These are phyloP conservation scores for Quambalaria eucalypti DNA, from an alignment of 1,284 basidiomycete species.

Conservation along the genomic window DNA sequence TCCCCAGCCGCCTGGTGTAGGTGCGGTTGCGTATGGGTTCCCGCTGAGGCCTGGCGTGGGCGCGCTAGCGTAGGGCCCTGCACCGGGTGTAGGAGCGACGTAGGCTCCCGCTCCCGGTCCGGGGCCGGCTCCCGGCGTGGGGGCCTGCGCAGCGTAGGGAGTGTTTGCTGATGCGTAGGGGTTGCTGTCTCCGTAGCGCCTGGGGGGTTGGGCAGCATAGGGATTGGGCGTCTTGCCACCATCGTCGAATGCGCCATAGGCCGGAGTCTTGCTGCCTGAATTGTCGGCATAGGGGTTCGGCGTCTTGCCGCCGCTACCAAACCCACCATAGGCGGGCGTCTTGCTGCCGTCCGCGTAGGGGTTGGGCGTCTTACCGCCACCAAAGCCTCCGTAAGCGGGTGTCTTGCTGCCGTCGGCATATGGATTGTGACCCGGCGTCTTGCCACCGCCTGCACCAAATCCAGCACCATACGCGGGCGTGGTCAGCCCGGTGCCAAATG, in stretches of 20 bases:
- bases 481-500: conserved; percentile 4
- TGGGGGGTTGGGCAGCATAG: not conserved
- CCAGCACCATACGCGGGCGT: conserved; percentile 9
- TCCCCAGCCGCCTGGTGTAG: not conserved
- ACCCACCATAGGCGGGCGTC: not conserved
- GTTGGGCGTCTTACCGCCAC: conserved; percentile 5
- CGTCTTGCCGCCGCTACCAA: not conserved
- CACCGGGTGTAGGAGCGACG: conserved; percentile 4
- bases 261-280: conserved; percentile 2
- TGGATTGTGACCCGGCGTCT: conserved; percentile 33
- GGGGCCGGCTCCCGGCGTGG: conserved; percentile 4
- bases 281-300: not conserved
- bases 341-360: not conserved
- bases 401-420: conserved; percentile 4
- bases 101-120: conserved; percentile 5
- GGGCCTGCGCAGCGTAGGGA: conserved; percentile 4
- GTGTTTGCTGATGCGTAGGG: not conserved
- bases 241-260: not conserved
- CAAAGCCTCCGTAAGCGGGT: conserved; percentile 6
- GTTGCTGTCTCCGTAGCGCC: not conserved
- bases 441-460: conserved; percentile 14
- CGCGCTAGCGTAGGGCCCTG: not conserved
- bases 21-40: not conserved
- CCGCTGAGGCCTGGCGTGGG: not conserved
- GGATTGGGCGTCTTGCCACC: conserved; percentile 1